Percentiles rank a stretch among this genome's conserved stretches.
Evolutionary conservation across 2,329 filamentous ascomycete species (phyloP).

Genomic region (Penicillium vulpinum): DNA sequence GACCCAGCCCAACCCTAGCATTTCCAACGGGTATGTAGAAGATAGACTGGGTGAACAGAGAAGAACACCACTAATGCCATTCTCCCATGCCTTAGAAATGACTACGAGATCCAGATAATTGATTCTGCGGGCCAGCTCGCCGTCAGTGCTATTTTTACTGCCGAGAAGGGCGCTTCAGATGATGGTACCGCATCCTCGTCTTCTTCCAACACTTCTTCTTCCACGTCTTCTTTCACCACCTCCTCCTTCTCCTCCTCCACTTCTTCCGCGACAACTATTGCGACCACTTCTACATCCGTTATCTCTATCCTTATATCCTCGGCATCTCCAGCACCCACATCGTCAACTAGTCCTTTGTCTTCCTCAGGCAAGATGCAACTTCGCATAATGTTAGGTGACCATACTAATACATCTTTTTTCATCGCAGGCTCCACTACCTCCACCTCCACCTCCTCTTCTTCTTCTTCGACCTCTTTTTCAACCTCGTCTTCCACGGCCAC

Average conservation of each 20-base stretch:
- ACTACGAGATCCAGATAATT: conserved; percentile 15
- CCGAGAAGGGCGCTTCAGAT: conserved; percentile 4
- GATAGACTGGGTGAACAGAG: not conserved
- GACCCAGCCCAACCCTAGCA: conserved; percentile 14
- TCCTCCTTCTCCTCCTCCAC: not conserved
- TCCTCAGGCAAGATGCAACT: conserved; percentile 13
- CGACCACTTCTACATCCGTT: not conserved
- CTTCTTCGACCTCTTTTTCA: not conserved
- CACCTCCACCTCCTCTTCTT: not conserved
- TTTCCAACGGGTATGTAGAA: conserved; percentile 12
- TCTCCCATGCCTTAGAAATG: not conserved
- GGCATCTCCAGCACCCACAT: not conserved
- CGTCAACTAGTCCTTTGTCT: conserved; percentile 6
- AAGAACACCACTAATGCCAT: not conserved
- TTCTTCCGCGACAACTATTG: not conserved
- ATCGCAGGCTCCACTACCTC: not conserved
- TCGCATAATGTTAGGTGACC: not conserved
- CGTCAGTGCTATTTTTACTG: conserved; percentile 12
- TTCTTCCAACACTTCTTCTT: not conserved
- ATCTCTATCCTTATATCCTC: conserved; percentile 1
- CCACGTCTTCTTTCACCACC: not conserved
- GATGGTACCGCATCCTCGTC: conserved; percentile 8
- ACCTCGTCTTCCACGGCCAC: not conserved
- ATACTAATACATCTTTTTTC: not conserved
- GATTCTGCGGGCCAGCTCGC: conserved; percentile 11